A percentile compares a stretch with the other conserved stretches of the same genome.
These are phyloP conservation scores for Macrolepiota albuminosa DNA, from an alignment of 768 basidiomycete species.

Conservation along the genomic window DNA sequence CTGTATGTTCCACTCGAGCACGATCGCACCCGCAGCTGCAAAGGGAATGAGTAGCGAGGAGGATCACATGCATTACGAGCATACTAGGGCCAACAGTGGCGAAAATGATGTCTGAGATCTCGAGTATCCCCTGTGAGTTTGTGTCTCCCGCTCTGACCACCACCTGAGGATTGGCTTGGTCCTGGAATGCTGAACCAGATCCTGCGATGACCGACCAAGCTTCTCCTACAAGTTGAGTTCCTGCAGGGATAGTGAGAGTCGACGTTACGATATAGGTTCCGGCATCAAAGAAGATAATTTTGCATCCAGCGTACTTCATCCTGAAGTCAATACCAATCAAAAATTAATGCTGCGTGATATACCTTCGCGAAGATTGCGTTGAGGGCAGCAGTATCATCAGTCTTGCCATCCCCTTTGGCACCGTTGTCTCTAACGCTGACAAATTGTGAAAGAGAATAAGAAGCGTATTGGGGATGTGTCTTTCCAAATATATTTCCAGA, in stretches of 20 bases:
- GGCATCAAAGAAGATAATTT: constrained; percentile 80
- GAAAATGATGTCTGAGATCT: constrained; percentile 60
- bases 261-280: constrained; percentile 51
- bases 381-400: constrained; percentile 74
- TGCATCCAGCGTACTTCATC: constrained; percentile 60
- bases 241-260: constrained; percentile 52
- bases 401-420: constrained; percentile 69
- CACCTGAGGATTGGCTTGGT: constrained; percentile 31
- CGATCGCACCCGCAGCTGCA: constrained; percentile 55
- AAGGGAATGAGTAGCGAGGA: neutral
- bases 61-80: constrained; percentile 1
- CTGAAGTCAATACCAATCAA: neutral
- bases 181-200: constrained; percentile 41
- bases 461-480: constrained; percentile 62
- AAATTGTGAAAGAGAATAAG: constrained; percentile 57
- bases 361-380: constrained; percentile 56
- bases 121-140: constrained; percentile 47
- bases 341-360: constrained; percentile 1
- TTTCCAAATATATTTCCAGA: constrained; percentile 58
- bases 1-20: constrained; percentile 65
- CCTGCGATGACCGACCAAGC: constrained; percentile 55
- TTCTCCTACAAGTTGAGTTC: constrained; percentile 55
- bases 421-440: constrained; percentile 67
- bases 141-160: constrained; percentile 47
- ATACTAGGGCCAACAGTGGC: constrained; percentile 22